Conservation (phyloP, 768 basidiomycete genomes). For the Tricholoma flavovirens region DNA sequence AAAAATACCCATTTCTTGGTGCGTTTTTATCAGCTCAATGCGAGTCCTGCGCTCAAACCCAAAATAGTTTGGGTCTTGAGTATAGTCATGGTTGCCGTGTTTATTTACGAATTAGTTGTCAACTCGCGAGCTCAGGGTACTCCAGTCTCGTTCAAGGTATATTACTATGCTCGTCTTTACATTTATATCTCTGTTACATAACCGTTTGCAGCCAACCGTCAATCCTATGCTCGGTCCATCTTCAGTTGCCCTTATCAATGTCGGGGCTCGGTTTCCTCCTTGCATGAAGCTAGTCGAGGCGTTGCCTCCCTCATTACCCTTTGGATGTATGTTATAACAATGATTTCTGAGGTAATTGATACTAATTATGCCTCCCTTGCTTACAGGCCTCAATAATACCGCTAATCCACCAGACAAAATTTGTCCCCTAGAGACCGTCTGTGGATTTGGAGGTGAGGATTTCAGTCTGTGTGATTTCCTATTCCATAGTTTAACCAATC, state of each 20-base stretch:
- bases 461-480: slow-evolving; percentile 4
- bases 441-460: slow-evolving; percentile 64
- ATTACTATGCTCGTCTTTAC: slow-evolving; percentile 4
- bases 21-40: slow-evolving; percentile 9
- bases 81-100: slow-evolving; percentile 59
- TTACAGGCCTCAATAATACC: slow-evolving; percentile 74
- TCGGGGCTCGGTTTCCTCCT: slow-evolving; percentile 90
- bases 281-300: slow-evolving; percentile 76
- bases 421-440: slow-evolving; percentile 78
- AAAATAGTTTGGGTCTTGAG: slow-evolving; percentile 60
- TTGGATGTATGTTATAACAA: slow-evolving; percentile 48
- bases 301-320: slow-evolving; percentile 45
- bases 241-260: slow-evolving; percentile 71
- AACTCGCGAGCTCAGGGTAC: slow-evolving; percentile 75
- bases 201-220: slow-evolving; percentile 53
- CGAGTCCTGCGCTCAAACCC: slow-evolving; percentile 9
- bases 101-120: slow-evolving; percentile 81
- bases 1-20: slow-evolving; percentile 78
- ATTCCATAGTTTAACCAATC: neutral
- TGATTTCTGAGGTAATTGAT: neutral
- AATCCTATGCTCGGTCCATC: slow-evolving; percentile 94
- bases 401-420: slow-evolving; percentile 64
- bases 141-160: slow-evolving; percentile 79
- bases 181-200: neutral
- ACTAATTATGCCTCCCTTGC: neutral